These are phyloP conservation scores for Leucosporidium creatinivorum DNA, from an alignment of 768 basidiomycete genomes.

Conservation along the genomic window DNA sequence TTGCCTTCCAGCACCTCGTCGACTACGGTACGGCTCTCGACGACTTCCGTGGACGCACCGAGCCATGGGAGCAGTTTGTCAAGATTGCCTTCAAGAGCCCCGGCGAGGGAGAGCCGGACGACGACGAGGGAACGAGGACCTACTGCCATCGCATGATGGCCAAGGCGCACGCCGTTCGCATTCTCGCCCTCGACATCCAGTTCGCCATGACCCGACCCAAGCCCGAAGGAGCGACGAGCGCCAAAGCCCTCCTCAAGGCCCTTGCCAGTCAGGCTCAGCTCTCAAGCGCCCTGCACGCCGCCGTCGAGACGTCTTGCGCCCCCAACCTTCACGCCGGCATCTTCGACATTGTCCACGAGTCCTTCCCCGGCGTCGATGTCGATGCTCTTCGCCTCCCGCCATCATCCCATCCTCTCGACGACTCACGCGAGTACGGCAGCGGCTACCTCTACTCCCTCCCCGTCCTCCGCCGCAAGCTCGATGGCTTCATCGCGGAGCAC, in stretches of 20 bases:
- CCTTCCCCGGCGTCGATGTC: constrained; percentile 58
- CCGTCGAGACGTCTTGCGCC: constrained; percentile 54
- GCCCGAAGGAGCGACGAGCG: constrained; percentile 13
- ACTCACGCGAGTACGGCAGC: constrained; percentile 71
- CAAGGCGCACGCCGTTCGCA: constrained; percentile 67
- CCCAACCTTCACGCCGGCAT: constrained; percentile 61
- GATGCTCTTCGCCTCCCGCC: constrained; percentile 59
- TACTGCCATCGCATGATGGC: constrained; percentile 60
- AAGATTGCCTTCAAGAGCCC: constrained; percentile 48
- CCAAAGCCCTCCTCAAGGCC: constrained; percentile 12
- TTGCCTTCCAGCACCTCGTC: constrained; percentile 70
- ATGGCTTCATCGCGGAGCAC: constrained; percentile 46
- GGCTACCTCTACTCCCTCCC: constrained; percentile 63
- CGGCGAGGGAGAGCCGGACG: constrained; percentile 35
- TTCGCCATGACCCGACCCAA: neutral
- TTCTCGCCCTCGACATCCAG: constrained; percentile 67
- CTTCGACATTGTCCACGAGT: constrained; percentile 47
- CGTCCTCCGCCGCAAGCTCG: constrained; percentile 54
- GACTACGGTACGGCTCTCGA: constrained; percentile 62
- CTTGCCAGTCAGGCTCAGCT: constrained; percentile 17
- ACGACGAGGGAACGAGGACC: constrained; percentile 55
- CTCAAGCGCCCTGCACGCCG: constrained; percentile 26
- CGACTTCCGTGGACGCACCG: constrained; percentile 49
- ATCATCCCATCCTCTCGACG: constrained; percentile 44
- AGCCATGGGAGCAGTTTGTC: constrained; percentile 56